Evolutionary conservation across 78 protist species (phyloP), one percentile per base, ranked within the genome.

Genomic region (Emiliania huxleyi): DNA sequence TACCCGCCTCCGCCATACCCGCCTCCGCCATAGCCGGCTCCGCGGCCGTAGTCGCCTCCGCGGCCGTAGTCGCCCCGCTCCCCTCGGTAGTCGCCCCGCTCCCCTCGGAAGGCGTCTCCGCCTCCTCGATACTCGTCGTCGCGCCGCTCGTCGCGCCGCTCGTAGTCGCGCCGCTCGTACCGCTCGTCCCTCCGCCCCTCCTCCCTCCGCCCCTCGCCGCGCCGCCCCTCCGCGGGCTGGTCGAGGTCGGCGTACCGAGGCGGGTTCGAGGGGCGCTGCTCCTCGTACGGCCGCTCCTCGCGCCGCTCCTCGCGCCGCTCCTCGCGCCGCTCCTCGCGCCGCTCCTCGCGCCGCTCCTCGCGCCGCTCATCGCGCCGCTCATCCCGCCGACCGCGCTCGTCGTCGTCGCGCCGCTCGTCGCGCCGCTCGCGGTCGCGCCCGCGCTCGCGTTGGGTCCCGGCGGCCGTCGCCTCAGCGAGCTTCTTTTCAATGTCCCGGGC

Each of bases 271-370:
- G n/a, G n/a, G n/a, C n/a, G 71, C 23, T n/a, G n/a, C n/a, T n/a
- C n/a, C n/a, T n/a, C n/a, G n/a, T n/a, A n/a, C n/a, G n/a, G n/a
- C n/a, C 62, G 62, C 29, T 62, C 35, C 25, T 40, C 85, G 29
- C 85, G 85, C 85, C 85, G 48, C 35, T 77, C 85, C 29, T 77
- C 85, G 85, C 85, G 85, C 85, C 85, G 85, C 35, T 40, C 44
- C 29, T 77, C 85, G 11, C 26, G 33, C 35, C 85, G 85, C 35
- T 62, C 35, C 25, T 22, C 85, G 46, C 85, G 85, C 85, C 85
- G 48, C 35, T 77, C 85, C 46, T 77, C 85, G 42, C 85, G 85
- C 85, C 85, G 85, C 25, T 40, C 18, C 35, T 77, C 85, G 11
- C 26, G 33, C 29, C 85, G 85, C n/a, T 15, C 29, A 52, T 52